Evolutionary conservation across 1,284 basidiomycete genomes (phyloP).

Genomic region (Microbotryum scabiosae): DNA sequence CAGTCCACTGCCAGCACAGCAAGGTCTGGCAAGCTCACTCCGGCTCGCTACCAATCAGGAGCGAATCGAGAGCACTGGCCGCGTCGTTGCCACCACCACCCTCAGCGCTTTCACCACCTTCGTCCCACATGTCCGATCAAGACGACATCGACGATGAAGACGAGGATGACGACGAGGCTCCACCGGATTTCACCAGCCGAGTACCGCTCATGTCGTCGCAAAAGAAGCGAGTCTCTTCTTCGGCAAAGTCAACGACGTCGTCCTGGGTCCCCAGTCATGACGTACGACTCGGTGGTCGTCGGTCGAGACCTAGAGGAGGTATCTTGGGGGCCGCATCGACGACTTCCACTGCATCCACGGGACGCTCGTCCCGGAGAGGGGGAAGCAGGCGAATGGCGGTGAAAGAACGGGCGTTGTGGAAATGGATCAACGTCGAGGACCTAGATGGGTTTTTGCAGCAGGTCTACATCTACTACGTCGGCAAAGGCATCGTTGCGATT

Average conservation of each 20-base stretch:
- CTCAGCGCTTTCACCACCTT: slow-evolving; percentile 3
- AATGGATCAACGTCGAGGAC: slow-evolving; percentile 97
- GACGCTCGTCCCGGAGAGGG: background rate
- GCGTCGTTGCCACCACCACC: slow-evolving; percentile 16
- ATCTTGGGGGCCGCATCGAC: slow-evolving; percentile 4
- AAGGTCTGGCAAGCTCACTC: background rate
- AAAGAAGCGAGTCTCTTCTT: background rate
- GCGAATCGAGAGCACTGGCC: slow-evolving; percentile 3
- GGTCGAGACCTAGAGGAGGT: slow-evolving; percentile 5
- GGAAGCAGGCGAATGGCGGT: slow-evolving; percentile 15
- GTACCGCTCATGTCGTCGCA: slow-evolving; percentile 12
- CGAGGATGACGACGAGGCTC: slow-evolving; percentile 22
- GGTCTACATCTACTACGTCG: slow-evolving; percentile 85
- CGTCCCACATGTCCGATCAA: background rate
- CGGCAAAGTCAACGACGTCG: background rate
- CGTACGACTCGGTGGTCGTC: background rate
- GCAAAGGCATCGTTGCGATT: slow-evolving; percentile 92
- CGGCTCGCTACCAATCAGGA: background rate
- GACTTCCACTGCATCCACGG: too few relatives aligned
- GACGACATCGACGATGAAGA: slow-evolving; percentile 14
- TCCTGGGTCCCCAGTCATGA: background rate
- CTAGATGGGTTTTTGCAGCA: slow-evolving; percentile 81
- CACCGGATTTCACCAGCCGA: slow-evolving; percentile 28
- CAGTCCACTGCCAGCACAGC: background rate
- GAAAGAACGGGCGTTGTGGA: slow-evolving; percentile 83